These are phyloP conservation scores for Saccharomyces uvarum DNA, from an alignment of 1,139 yeast species.

Conservation along the genomic window DNA sequence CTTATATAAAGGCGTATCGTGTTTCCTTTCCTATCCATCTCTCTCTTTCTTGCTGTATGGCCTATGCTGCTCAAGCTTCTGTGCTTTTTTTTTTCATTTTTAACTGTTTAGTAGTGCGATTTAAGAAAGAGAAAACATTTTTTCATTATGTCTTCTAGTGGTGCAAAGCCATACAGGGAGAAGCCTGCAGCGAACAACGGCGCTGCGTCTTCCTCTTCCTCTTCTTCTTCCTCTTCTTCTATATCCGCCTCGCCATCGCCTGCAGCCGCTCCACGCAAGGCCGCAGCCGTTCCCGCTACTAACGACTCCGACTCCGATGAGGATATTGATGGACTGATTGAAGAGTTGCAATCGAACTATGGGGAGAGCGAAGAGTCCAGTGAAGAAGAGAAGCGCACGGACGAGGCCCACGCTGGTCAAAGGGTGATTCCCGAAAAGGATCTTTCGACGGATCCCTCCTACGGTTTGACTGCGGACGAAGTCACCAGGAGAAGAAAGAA, in stretches of 20 bases:
- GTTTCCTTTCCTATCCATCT: neutral
- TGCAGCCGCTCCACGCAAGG: neutral
- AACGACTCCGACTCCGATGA: slow-evolving; percentile 59
- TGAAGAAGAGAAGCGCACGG: slow-evolving; percentile 29
- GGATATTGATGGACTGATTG: slow-evolving; percentile 82
- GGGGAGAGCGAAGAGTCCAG: slow-evolving; percentile 52
- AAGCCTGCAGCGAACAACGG: slow-evolving; percentile 2
- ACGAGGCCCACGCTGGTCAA: slow-evolving; percentile 34
- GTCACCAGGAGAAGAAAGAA: slow-evolving; percentile 84
- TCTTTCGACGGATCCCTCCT: slow-evolving; percentile 76
- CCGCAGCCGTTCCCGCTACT: slow-evolving; percentile 17
- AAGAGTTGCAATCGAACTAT: slow-evolving; percentile 79
- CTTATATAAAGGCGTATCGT: neutral
- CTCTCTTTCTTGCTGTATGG: neutral
- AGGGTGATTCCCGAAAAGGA: slow-evolving; percentile 82
- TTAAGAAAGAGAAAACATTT: neutral
- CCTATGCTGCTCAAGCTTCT: neutral
- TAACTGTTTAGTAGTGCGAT: neutral
- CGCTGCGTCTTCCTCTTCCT: neutral
- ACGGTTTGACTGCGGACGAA: slow-evolving; percentile 77
- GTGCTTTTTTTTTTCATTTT: neutral
- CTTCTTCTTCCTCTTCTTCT: neutral
- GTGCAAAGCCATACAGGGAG: slow-evolving; percentile 1
- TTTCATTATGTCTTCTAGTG: neutral
- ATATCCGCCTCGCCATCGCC: neutral